Evolutionary conservation across 2,329 filamentous ascomycete species (phyloP), one percentile per base, ranked within the genome.

Genomic region (Xylariaceae sp.): DNA sequence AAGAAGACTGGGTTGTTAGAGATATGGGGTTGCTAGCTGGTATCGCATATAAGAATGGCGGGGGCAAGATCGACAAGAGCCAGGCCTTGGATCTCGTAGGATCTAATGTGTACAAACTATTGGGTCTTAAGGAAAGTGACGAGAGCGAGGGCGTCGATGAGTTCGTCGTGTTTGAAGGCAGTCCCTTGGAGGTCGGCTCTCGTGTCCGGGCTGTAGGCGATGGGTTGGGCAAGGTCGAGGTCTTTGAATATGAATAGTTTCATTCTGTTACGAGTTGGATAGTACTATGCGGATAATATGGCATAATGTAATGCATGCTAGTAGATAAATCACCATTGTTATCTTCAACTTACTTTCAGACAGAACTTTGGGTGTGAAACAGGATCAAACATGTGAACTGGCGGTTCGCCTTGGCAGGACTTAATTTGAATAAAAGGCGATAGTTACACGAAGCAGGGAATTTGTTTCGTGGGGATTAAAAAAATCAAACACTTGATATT

Each of bases 81-180:
- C 76, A 79, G 40, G 86, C 87, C 0, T 62, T 89, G 47, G 81
- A 78, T 28, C 71, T 89, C 33, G 79, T 87, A 1, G 82, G 82
- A 21, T 70, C 65, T 11, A 87, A 86, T 61, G 73, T 88, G 3
- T 83, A 83, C 65, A 77, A 79, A 60, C 78, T 89, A 9, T 71
- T 89, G 11, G 85, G 85, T 0, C 62, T 83, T 1, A 64, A 77
- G 36, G 66, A 70, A 52, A 70, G 33, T 6, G 60, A 57, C 28
- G 62, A 67, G 49, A 59, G 61, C 2, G 65, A 57, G 40, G 41
- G 28, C 9, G 33, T 47, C 12, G 39, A 56, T 0, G 81, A 88
- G 61, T 89, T 88, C 73, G 77, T 87, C 3, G 76, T 89, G 5
- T 85, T 79, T 49, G 86, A 89, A 67, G 86, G 86, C 0, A 85